phyloP scores from a whole-genome alignment of 768 basidiomycete species.

The Boletus huronensis region DNA sequence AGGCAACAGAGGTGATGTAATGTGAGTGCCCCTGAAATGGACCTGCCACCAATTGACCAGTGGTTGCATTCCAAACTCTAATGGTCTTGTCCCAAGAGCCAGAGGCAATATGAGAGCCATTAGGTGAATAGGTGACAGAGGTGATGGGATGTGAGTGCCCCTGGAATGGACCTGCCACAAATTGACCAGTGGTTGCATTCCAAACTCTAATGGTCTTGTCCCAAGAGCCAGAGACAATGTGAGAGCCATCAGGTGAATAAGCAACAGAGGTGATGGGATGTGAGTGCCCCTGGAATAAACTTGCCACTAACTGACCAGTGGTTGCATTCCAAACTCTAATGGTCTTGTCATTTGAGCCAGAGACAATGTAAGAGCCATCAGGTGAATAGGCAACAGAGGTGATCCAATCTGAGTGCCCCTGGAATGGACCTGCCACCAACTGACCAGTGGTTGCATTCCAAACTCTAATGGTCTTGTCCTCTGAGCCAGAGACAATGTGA shows the following conservation, averaged over 20 bases:
- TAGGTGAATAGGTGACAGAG: neutral
- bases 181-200: neutral
- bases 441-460: too few relatives aligned
- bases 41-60: neutral
- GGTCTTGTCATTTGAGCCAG: too few relatives aligned
- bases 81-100: neutral
- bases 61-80: neutral
- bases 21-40: neutral
- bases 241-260: neutral
- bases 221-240: neutral
- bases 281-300: neutral
- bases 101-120: neutral
- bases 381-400: too few relatives aligned
- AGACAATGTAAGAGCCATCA: too few relatives aligned
- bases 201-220: neutral
- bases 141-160: neutral
- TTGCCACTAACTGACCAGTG: too few relatives aligned
- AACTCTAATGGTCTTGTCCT: too few relatives aligned
- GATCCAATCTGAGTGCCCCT: too few relatives aligned
- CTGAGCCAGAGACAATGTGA: too few relatives aligned
- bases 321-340: too few relatives aligned
- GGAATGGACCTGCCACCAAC: too few relatives aligned
- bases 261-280: slow-evolving; percentile 1
- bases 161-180: neutral
- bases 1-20: neutral